Conservation (phyloP, 129 eudicot species). For the Chrysanthemum seticuspe region DNA sequence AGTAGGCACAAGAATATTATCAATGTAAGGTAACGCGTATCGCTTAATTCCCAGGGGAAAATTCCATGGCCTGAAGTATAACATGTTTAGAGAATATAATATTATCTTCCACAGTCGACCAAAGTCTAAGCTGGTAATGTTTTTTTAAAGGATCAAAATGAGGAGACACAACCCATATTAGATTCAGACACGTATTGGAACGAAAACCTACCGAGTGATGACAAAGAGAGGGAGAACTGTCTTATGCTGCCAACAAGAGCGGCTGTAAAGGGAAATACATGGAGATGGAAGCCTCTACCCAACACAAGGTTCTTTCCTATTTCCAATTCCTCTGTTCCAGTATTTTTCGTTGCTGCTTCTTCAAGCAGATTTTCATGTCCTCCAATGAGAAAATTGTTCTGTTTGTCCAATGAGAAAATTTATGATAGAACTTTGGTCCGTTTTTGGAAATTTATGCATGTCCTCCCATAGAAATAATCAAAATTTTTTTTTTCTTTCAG, state of each 20-base stretch:
- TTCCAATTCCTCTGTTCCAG: neutral
- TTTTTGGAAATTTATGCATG: neutral
- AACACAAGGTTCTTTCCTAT: constrained; percentile 14
- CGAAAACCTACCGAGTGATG: neutral
- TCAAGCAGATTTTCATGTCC: too few relatives aligned
- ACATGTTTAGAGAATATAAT: too few relatives aligned
- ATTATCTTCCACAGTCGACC: too few relatives aligned
- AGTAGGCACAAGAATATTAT: too few relatives aligned
- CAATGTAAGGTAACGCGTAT: too few relatives aligned
- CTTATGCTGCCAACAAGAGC: constrained; percentile 8
- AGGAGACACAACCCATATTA: too few relatives aligned
- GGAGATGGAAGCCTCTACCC: constrained; percentile 9
- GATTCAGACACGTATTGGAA: too few relatives aligned
- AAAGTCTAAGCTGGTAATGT: too few relatives aligned
- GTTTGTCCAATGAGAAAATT: neutral
- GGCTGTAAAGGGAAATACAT: neutral
- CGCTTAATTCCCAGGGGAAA: too few relatives aligned
- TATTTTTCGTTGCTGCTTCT: too few relatives aligned
- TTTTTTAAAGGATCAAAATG: too few relatives aligned
- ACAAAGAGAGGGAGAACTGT: constrained; percentile 4
- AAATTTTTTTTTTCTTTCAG: neutral
- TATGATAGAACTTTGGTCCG: neutral
- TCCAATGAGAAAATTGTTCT: neutral
- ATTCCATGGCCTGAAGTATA: too few relatives aligned
- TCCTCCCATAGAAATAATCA: neutral